Evolutionary conservation across 2,329 filamentous ascomycete species (phyloP).

Genomic region (Beauveria medogensis): DNA sequence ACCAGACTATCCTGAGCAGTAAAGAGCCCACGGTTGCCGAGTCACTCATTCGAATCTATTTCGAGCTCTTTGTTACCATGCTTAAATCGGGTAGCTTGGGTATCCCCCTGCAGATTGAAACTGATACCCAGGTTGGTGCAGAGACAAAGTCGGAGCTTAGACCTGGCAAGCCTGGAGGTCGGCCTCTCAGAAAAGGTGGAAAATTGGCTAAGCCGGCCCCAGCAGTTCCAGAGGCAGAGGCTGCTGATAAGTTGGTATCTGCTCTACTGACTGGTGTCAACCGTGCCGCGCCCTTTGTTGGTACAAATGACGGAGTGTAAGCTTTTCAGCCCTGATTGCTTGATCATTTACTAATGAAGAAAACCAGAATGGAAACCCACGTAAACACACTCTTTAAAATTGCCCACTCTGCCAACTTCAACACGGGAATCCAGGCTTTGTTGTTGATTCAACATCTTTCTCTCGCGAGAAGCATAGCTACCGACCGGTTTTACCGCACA

Average conservation of each 20-base stretch:
- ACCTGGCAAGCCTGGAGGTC: slow-evolving; percentile 9
- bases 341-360: slow-evolving; percentile 1
- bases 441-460: slow-evolving; percentile 92
- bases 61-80: slow-evolving; percentile 75
- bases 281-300: slow-evolving; percentile 87
- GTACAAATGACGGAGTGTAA: slow-evolving; percentile 66
- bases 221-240: slow-evolving; percentile 54
- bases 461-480: slow-evolving; percentile 67
- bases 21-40: slow-evolving; percentile 77
- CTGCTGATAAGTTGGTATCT: slow-evolving; percentile 81
- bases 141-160: slow-evolving; percentile 11
- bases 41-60: slow-evolving; percentile 82
- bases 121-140: slow-evolving; percentile 27
- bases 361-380: slow-evolving; percentile 66
- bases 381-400: slow-evolving; percentile 92
- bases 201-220: slow-evolving; percentile 20
- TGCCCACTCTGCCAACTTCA: slow-evolving; percentile 97
- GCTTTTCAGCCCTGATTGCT: slow-evolving; percentile 19
- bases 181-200: slow-evolving; percentile 19
- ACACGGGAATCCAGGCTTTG: slow-evolving; percentile 92
- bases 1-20: slow-evolving; percentile 85
- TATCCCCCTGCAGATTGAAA: slow-evolving; percentile 37
- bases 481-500: slow-evolving; percentile 89
- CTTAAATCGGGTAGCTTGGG: slow-evolving; percentile 52
- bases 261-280: slow-evolving; percentile 91